Evolutionary conservation across 768 basidiomycete genomes (phyloP).

Genomic region (Dioszegia hungarica): DNA sequence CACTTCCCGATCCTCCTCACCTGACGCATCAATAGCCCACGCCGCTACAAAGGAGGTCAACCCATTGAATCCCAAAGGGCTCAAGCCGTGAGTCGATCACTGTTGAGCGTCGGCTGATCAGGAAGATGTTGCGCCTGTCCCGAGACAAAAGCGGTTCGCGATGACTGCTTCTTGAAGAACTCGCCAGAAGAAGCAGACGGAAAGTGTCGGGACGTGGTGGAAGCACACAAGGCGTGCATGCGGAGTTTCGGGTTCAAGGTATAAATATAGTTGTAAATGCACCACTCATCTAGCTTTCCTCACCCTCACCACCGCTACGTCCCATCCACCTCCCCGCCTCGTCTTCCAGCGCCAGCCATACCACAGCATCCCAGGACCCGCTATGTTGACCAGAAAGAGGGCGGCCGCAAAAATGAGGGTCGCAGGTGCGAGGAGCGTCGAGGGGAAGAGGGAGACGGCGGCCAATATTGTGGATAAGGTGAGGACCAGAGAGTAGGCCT

Average conservation of each 20-base stretch:
- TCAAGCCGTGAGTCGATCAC: slow-evolving; percentile 72
- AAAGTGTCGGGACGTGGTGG: slow-evolving; percentile 74
- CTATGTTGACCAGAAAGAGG: slow-evolving; percentile 17
- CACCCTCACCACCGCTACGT: slow-evolving; percentile 34
- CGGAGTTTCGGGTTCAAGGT: slow-evolving; percentile 77
- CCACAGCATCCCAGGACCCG: slow-evolving; percentile 35
- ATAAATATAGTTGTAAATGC: slow-evolving; percentile 23
- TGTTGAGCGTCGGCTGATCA: neutral
- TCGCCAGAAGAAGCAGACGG: slow-evolving; percentile 62
- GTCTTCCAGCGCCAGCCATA: slow-evolving; percentile 44
- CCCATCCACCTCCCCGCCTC: slow-evolving; percentile 35
- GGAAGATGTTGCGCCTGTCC: slow-evolving; percentile 92
- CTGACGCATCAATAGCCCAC: slow-evolving; percentile 18
- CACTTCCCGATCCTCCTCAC: slow-evolving; percentile 19
- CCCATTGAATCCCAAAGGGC: slow-evolving; percentile 85
- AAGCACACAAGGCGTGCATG: slow-evolving; percentile 87
- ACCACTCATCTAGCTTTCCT: slow-evolving; percentile 10
- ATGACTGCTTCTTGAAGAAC: slow-evolving; percentile 81
- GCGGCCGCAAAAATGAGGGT: slow-evolving; percentile 17
- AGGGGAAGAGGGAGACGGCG: slow-evolving; percentile 23
- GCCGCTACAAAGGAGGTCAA: slow-evolving; percentile 52
- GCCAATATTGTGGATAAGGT: slow-evolving; percentile 29
- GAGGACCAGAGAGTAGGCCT: slow-evolving; percentile 24
- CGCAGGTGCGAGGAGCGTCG: slow-evolving; percentile 21
- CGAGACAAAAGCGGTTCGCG: slow-evolving; percentile 82